Evolutionary conservation across 768 basidiomycete genomes (phyloP).

Genomic region (Serendipita sp.): DNA sequence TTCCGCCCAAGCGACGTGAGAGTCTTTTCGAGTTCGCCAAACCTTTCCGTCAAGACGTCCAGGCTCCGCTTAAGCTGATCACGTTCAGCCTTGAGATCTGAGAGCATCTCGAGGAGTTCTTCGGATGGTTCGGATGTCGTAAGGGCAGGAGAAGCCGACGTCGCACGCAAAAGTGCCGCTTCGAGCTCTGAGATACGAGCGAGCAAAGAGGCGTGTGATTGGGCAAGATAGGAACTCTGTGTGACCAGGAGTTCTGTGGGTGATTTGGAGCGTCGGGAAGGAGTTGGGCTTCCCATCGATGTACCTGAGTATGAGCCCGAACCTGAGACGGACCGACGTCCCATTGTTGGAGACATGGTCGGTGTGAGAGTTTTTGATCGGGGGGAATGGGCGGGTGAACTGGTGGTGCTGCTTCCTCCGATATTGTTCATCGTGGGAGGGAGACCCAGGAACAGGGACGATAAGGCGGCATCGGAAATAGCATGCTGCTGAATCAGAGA

Average conservation of each 20-base stretch:
- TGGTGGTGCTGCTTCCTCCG: neutral
- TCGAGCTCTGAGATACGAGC: constrained; percentile 72
- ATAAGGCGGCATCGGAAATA: neutral
- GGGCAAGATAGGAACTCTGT: constrained; percentile 77
- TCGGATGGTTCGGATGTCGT: constrained; percentile 39
- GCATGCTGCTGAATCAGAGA: neutral
- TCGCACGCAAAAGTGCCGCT: constrained; percentile 39
- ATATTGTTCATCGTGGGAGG: neutral
- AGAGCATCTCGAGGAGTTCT: constrained; percentile 60
- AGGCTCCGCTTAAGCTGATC: constrained; percentile 82
- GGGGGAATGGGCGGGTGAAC: constrained; percentile 24
- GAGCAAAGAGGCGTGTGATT: constrained; percentile 68
- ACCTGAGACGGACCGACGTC: constrained; percentile 9
- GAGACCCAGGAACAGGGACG: neutral
- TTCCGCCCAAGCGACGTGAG: constrained; percentile 46
- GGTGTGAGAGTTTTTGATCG: constrained; percentile 64
- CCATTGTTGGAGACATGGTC: constrained; percentile 29
- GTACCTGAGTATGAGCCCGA: neutral
- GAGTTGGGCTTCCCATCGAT: constrained; percentile 7
- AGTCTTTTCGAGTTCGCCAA: constrained; percentile 60
- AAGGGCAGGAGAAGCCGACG: constrained; percentile 18
- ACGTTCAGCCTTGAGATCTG: constrained; percentile 72
- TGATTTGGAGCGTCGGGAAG: neutral
- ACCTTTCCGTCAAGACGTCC: constrained; percentile 69
- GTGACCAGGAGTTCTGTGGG: constrained; percentile 23